phyloP scores from a whole-genome alignment of 106 monocot species.

The Platanthera zijinensis region DNA sequence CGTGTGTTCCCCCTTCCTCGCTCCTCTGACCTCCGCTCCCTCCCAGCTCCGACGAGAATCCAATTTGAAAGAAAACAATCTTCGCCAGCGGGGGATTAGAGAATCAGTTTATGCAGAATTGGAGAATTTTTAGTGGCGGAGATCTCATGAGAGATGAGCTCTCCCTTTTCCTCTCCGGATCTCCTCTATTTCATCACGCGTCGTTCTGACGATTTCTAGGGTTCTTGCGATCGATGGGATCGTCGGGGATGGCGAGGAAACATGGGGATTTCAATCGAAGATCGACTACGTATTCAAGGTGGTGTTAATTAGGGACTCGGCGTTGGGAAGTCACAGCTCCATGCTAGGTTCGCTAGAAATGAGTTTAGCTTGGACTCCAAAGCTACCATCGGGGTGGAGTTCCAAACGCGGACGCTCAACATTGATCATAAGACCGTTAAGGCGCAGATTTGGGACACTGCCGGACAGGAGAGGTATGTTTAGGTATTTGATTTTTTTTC shows the following conservation, averaged over 20 bases:
- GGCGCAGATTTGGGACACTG: slow-evolving; percentile 24
- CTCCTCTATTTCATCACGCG: not conserved
- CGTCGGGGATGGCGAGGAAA: slow-evolving; percentile 13
- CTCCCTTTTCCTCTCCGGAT: not conserved
- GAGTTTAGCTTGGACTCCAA: slow-evolving; percentile 24
- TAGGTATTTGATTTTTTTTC: not conserved
- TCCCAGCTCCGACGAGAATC: not conserved
- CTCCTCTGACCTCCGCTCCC: not conserved
- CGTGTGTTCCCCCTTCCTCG: not conserved
- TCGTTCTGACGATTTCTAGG: not conserved
- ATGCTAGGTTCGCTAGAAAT: slow-evolving; percentile 19
- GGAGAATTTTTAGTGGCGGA: not conserved
- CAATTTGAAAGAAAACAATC: not conserved
- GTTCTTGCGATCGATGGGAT: not conserved
- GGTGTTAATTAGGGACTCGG: slow-evolving; percentile 23
- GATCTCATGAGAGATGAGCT: slow-evolving; percentile 5
- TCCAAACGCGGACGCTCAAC: slow-evolving; percentile 14
- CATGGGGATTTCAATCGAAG: slow-evolving; percentile 20
- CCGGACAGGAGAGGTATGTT: slow-evolving; percentile 20
- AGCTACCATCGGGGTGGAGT: slow-evolving; percentile 20
- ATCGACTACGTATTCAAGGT: slow-evolving; percentile 32
- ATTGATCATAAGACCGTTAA: slow-evolving; percentile 19
- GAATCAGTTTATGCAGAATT: not conserved
- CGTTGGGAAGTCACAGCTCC: slow-evolving; percentile 26
- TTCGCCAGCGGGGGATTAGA: not conserved